Percentiles rank a stretch among this genome's conserved stretches.
phyloP scores from a whole-genome alignment of 345 rosid genomes.

The Hibiscus trionum region DNA sequence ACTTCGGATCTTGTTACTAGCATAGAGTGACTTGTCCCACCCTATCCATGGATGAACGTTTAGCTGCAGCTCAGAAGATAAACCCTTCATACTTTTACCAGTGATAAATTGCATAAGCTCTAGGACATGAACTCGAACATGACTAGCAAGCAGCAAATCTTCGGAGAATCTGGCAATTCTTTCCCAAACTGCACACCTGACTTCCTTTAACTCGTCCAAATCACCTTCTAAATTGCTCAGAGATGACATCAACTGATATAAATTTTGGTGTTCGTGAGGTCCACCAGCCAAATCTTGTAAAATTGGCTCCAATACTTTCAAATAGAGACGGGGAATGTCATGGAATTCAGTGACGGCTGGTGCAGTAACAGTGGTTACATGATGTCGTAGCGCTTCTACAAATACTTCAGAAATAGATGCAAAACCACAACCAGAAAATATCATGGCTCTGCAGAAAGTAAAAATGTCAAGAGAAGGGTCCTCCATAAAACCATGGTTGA shows the following conservation, averaged over 20 bases:
- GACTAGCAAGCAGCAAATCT: constrained; percentile 68
- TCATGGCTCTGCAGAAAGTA: constrained; percentile 68
- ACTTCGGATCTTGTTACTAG: constrained; percentile 36
- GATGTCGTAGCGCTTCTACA: constrained; percentile 37
- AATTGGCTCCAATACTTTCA: constrained; percentile 54
- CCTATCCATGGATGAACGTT: constrained; percentile 76
- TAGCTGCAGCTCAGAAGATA: constrained; percentile 46
- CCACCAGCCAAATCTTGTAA: constrained; percentile 47
- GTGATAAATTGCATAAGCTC: constrained; percentile 80
- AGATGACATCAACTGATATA: constrained; percentile 61
- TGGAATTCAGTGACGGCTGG: constrained; percentile 21
- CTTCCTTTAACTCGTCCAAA: constrained; percentile 52
- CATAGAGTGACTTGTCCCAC: constrained; percentile 50
- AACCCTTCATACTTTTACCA: constrained; percentile 51
- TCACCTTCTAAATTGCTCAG: constrained; percentile 72
- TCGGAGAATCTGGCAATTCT: constrained; percentile 59
- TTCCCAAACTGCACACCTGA: constrained; percentile 69
- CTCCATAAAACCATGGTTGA: constrained; percentile 42
- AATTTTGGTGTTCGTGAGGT: constrained; percentile 35
- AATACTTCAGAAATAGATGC: constrained; percentile 64
- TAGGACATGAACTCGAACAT: constrained; percentile 63
- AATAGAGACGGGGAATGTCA: constrained; percentile 53
- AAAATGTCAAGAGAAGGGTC: constrained; percentile 41
- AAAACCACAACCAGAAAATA: constrained; percentile 79
- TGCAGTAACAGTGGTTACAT: constrained; percentile 14